Evolutionary conservation across 768 basidiomycete species (phyloP).

Genomic region (Tremella fuciformis): DNA sequence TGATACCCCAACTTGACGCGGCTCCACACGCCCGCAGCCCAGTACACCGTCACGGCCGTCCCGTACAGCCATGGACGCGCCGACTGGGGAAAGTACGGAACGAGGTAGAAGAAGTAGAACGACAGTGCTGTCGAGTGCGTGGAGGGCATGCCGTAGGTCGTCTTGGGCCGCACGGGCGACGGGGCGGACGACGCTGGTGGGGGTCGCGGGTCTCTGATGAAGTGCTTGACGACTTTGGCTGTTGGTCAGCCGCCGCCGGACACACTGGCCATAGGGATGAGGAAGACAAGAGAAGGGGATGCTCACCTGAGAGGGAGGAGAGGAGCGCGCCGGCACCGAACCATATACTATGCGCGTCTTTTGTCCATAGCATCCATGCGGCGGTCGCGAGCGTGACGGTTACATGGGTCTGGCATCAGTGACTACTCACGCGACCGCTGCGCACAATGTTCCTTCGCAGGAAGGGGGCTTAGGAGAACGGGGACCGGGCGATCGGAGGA

Average conservation of each 20-base stretch:
- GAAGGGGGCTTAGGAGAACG: neutral
- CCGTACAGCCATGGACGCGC: neutral
- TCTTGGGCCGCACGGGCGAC: slow-evolving; percentile 40
- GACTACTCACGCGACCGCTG: neutral
- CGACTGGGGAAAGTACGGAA: slow-evolving; percentile 8
- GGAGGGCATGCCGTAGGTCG: slow-evolving; percentile 56
- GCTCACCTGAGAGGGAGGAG: slow-evolving; percentile 51
- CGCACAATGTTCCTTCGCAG: neutral
- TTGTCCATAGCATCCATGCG: slow-evolving; percentile 46
- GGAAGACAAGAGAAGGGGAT: slow-evolving; percentile 4
- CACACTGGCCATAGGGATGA: neutral
- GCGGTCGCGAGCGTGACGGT: slow-evolving; percentile 49
- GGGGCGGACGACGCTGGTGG: slow-evolving; percentile 23
- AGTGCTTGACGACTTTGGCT: slow-evolving; percentile 54
- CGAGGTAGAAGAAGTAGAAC: slow-evolving; percentile 53
- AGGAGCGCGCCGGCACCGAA: slow-evolving; percentile 51
- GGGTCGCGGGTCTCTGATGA: slow-evolving; percentile 47
- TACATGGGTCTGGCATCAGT: slow-evolving; percentile 45
- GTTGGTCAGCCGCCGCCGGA: neutral
- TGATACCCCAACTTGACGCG: slow-evolving; percentile 49
- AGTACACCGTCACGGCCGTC: slow-evolving; percentile 18
- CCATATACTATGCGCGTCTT: slow-evolving; percentile 51
- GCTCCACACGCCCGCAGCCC: slow-evolving; percentile 40
- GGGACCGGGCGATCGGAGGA: neutral
- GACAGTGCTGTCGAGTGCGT: slow-evolving; percentile 55